Conservation (phyloP, 495 filamentous ascomycete genomes). For the Jackrogersella multiformis region DNA sequence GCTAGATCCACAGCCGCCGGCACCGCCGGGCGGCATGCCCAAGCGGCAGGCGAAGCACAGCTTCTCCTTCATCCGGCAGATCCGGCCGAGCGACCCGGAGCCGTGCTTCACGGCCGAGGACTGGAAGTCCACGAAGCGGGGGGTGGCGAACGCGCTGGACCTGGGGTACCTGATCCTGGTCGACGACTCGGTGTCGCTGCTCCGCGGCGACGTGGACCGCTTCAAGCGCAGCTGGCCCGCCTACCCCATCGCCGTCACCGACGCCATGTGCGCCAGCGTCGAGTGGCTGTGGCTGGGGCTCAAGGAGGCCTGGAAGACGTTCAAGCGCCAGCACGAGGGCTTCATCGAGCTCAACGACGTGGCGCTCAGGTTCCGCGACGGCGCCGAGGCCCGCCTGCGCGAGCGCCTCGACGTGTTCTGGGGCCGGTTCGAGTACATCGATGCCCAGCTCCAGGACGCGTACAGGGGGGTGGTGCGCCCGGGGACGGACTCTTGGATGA, state of each 20-base stretch:
- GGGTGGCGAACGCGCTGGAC: neutral
- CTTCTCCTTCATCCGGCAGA: neutral
- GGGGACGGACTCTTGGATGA: too few species aligned
- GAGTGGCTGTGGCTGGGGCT: neutral
- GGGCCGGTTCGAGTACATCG: neutral
- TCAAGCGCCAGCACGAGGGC: slow-evolving; percentile 20
- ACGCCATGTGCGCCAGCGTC: neutral
- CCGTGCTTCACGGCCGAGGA: too few species aligned
- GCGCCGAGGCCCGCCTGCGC: neutral
- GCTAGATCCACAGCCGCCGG: too few species aligned
- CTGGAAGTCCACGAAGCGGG: neutral
- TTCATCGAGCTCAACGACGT: slow-evolving; percentile 16
- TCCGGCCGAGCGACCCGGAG: too few species aligned
- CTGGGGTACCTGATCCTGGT: too few species aligned
- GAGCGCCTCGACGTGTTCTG: neutral
- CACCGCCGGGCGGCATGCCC: too few species aligned
- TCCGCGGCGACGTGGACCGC: too few species aligned
- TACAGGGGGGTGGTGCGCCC: too few species aligned
- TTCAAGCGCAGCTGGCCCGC: too few species aligned
- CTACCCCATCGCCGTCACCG: neutral
- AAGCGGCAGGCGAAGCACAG: too few species aligned
- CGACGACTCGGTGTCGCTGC: too few species aligned
- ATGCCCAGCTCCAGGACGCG: neutral
- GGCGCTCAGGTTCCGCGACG: neutral
- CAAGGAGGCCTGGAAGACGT: neutral